These are phyloP conservation scores for Geopyxis carbonaria DNA, from an alignment of 495 filamentous ascomycete species.

Conservation along the genomic window DNA sequence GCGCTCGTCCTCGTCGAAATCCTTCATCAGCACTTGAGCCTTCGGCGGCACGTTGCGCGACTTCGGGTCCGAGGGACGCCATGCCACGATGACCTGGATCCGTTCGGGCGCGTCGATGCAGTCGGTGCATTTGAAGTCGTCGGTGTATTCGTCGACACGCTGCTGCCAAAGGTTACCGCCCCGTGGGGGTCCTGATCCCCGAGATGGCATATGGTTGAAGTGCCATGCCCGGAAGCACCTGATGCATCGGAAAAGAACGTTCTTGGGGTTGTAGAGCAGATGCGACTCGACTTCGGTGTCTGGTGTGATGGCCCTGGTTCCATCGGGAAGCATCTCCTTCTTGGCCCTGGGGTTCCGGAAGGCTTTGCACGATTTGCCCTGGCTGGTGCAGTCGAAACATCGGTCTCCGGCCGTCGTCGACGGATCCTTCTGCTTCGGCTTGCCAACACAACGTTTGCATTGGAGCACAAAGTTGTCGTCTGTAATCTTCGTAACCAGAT, in stretches of 20 bases:
- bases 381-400: slow-evolving; percentile 50
- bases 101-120: slow-evolving; percentile 45
- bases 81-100: slow-evolving; percentile 61
- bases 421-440: slow-evolving; percentile 45
- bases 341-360: slow-evolving; percentile 41
- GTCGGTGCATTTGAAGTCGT: slow-evolving; percentile 55
- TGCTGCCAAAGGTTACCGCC: slow-evolving; percentile 25
- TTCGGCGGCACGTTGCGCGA: not conserved
- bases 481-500: slow-evolving; percentile 82
- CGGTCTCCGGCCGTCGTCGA: slow-evolving; percentile 48
- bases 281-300: slow-evolving; percentile 37
- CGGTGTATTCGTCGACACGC: slow-evolving; percentile 43
- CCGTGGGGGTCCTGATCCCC: slow-evolving; percentile 26
- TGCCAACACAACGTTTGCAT: slow-evolving; percentile 66
- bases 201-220: slow-evolving; percentile 54
- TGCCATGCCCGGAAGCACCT: slow-evolving; percentile 68
- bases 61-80: slow-evolving; percentile 46
- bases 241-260: slow-evolving; percentile 67
- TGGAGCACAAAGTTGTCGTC: slow-evolving; percentile 69
- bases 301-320: slow-evolving; percentile 6
- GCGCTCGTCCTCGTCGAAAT: slow-evolving; percentile 51
- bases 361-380: slow-evolving; percentile 45
- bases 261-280: slow-evolving; percentile 55
- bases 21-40: slow-evolving; percentile 27
- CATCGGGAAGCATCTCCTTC: slow-evolving; percentile 28